Conservation (phyloP, 148 eudicot genomes). For the Fagopyrum homotropicum region DNA sequence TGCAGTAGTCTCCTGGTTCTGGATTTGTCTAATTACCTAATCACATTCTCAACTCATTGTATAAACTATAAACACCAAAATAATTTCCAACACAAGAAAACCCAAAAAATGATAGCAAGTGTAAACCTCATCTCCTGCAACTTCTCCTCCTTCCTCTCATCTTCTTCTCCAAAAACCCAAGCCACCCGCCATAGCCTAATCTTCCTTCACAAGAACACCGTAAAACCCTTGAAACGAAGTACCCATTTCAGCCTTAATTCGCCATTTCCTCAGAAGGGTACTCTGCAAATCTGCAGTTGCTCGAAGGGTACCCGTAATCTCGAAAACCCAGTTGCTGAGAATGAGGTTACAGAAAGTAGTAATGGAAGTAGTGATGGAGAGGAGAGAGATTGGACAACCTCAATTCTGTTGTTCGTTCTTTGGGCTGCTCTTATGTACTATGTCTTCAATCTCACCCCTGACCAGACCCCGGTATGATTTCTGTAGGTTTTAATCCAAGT, state of each 20-base stretch:
- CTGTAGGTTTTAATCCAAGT: not conserved
- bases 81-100: not conserved
- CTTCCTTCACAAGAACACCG: constrained; percentile 6
- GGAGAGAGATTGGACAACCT: constrained; percentile 65
- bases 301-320: constrained; percentile 31
- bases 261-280: constrained; percentile 20
- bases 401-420: constrained; percentile 61
- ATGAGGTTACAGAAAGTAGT: constrained; percentile 14
- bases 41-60: not conserved
- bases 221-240: constrained; percentile 12
- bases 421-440: constrained; percentile 74
- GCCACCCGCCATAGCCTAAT: not conserved
- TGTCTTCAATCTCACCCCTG: constrained; percentile 65
- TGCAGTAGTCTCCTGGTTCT: too few species aligned
- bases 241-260: not conserved
- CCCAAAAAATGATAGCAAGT: constrained; percentile 29
- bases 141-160: constrained; percentile 23
- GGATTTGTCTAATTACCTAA: too few species aligned
- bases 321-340: constrained; percentile 34
- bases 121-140: constrained; percentile 57
- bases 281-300: constrained; percentile 27
- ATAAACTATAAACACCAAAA: not conserved
- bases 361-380: constrained; percentile 25
- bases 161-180: constrained; percentile 10
- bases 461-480: constrained; percentile 73